A percentile compares a stretch with the other conserved stretches of the same genome.
phyloP scores from a whole-genome alignment of 2,329 filamentous ascomycete species.

The Ophiostoma quercus region DNA sequence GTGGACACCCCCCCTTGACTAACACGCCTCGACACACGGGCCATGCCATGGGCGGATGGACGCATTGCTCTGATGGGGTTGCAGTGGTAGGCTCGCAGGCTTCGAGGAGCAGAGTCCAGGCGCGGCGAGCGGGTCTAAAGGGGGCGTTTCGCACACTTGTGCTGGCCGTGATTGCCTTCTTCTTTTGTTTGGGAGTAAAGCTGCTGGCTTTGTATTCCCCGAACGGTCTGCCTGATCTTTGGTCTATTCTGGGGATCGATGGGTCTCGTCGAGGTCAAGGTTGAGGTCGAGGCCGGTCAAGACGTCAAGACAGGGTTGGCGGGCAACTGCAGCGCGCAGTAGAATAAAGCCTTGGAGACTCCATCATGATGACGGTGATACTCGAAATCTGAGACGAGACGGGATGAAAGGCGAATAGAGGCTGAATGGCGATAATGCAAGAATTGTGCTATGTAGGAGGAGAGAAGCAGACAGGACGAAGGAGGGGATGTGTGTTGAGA shows the following conservation, averaged over 20 bases:
- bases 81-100: background rate
- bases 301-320: background rate
- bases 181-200: background rate
- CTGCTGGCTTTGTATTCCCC: background rate
- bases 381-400: background rate
- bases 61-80: conserved; percentile 2
- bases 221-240: background rate
- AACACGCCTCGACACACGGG: conserved; percentile 7
- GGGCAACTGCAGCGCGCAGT: too few relatives aligned
- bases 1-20: conserved; percentile 7
- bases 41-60: background rate
- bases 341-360: background rate
- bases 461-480: background rate
- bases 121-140: background rate
- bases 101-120: background rate
- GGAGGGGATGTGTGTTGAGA: background rate
- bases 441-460: background rate
- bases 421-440: background rate
- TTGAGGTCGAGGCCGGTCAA: background rate
- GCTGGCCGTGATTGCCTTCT: background rate
- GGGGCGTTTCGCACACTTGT: background rate
- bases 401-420: background rate
- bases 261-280: background rate
- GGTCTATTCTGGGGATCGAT: background rate
- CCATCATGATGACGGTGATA: background rate